Percentiles rank a stretch among this genome's conserved stretches.
Evolutionary conservation across 1,139 yeast species (phyloP).

Genomic region (Suhomyces anneliseae): DNA sequence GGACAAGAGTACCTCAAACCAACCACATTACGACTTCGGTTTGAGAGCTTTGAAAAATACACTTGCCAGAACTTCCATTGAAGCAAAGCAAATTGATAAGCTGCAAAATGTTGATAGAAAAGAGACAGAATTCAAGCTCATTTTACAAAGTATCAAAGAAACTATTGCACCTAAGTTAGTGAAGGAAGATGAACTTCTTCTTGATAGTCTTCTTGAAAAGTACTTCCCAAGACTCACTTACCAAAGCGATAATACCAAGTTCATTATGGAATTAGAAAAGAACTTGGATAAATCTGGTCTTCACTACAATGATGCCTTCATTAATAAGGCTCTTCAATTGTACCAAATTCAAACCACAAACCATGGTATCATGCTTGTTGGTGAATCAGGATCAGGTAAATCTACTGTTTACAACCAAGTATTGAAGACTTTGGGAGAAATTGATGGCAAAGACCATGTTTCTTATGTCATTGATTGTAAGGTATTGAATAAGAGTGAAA

Average conservation of each 20-base stretch:
- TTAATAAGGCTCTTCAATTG: constrained; percentile 61
- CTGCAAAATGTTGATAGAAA: not conserved
- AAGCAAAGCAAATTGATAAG: constrained; percentile 4
- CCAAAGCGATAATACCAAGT: constrained; percentile 16
- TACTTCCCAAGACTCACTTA: constrained; percentile 24
- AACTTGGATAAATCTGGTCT: constrained; percentile 22
- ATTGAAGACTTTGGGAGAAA: constrained; percentile 40
- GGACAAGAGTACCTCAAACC: constrained; percentile 41
- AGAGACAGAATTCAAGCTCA: constrained; percentile 37
- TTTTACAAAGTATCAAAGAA: constrained; percentile 56
- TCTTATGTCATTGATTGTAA: constrained; percentile 69
- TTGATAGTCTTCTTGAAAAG: constrained; percentile 30
- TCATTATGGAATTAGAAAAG: constrained; percentile 18
- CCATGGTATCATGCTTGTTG: constrained; percentile 83
- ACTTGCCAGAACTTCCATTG: constrained; percentile 56
- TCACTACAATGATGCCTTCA: constrained; percentile 40
- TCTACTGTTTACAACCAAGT: constrained; percentile 54
- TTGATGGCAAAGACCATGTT: constrained; percentile 37
- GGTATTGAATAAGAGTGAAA: constrained; percentile 60
- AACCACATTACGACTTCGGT: constrained; percentile 88
- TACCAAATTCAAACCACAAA: constrained; percentile 62
- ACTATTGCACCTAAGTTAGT: constrained; percentile 68
- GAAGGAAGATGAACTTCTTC: constrained; percentile 46
- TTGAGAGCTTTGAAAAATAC: constrained; percentile 74
- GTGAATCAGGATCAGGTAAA: constrained; percentile 78